Evolutionary conservation across 768 basidiomycete genomes (phyloP).

Genomic region (Naematelia aurantialba): DNA sequence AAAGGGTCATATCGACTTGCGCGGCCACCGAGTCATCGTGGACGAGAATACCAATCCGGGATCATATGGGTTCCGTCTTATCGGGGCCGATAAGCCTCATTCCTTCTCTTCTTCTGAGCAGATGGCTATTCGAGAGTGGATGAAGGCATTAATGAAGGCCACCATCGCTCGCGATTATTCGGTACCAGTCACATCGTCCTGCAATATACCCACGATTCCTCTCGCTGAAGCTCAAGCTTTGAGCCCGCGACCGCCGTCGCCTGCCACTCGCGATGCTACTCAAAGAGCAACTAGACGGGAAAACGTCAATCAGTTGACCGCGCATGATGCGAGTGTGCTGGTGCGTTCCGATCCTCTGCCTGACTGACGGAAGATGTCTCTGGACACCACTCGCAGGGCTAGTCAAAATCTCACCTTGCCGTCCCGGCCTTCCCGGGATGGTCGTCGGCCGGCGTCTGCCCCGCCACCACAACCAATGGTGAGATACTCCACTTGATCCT

Average conservation of each 20-base stretch:
- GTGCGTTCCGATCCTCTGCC: conserved; percentile 32
- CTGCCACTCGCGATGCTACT: conserved; percentile 76
- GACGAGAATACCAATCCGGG: conserved; percentile 91
- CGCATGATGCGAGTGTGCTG: conserved; percentile 42
- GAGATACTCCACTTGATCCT: not conserved
- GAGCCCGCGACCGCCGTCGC: conserved; percentile 94
- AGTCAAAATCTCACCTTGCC: conserved; percentile 13
- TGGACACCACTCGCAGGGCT: conserved; percentile 8
- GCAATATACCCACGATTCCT: conserved; percentile 94
- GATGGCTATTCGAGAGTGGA: conserved; percentile 84
- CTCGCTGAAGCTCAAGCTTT: conserved; percentile 91
- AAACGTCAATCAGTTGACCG: conserved; percentile 69
- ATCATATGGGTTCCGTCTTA: conserved; percentile 88
- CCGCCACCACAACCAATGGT: not conserved
- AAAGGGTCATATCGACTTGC: conserved; percentile 91
- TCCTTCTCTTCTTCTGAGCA: conserved; percentile 91
- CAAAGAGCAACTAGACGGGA: conserved; percentile 81
- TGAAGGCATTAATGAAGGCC: conserved; percentile 99
- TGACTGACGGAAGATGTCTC: conserved; percentile 15
- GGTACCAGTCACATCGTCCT: conserved; percentile 90
- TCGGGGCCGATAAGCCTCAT: conserved; percentile 81
- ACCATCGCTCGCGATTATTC: conserved; percentile 92
- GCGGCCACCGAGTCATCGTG: conserved; percentile 85
- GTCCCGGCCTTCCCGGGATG: conserved; percentile 22
- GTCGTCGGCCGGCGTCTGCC: conserved; percentile 16